Base-by-base conservation (phyloP, 2,329 filamentous ascomycete species). In the Ophiosphaerella herpotricha region DNA sequence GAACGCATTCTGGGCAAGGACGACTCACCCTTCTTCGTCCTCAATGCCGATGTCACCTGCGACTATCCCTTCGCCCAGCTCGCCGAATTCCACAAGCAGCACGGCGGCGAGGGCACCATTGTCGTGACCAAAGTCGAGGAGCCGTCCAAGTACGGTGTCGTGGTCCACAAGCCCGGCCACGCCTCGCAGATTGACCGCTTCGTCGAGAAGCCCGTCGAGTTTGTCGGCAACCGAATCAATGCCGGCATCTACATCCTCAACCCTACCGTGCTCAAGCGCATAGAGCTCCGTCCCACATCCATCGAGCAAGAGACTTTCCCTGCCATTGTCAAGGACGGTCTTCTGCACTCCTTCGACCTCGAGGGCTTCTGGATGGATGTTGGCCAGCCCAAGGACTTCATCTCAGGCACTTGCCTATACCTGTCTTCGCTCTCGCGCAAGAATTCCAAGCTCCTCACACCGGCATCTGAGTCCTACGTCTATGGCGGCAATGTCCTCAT, bases 341-440 rank as follows among this genome's bases (percentile, higher is more conserved):
- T 93, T 76, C 81, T 97, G 57, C 93, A 97, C 82, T 96, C 91
- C 1, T 97, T 96, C 73, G 93, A 97, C 73, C 85, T 97, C 26
- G 91, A 97, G 63, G 91, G 93, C 64, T 97, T 95, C 85, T 97
- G 93, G 93, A 97, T 97, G 93, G 93, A 97, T 66, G 91, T 99
- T 59, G 93, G 93, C 67, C 93, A 99, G 78, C 93, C 93, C 65
- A 99, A 97, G 81, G 93, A 99, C 74, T 99, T 97, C 84, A 82
- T 99, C 48, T 91, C 89, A 18, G 93, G 93, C 57, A 97, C 94
- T 55, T 97, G 93, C 78, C 83, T 99, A 56, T 97, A 97, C 80
- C 89, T 99, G 44, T 91, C 90, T 39, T 96, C 91, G 3, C 84
- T 97, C 53, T 84, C 91, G 51, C 96, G 96, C 85, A 91, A 89